These are phyloP conservation scores for Hypoxylon fuscum DNA, from an alignment of 495 filamentous ascomycete genomes.

Conservation along the genomic window DNA sequence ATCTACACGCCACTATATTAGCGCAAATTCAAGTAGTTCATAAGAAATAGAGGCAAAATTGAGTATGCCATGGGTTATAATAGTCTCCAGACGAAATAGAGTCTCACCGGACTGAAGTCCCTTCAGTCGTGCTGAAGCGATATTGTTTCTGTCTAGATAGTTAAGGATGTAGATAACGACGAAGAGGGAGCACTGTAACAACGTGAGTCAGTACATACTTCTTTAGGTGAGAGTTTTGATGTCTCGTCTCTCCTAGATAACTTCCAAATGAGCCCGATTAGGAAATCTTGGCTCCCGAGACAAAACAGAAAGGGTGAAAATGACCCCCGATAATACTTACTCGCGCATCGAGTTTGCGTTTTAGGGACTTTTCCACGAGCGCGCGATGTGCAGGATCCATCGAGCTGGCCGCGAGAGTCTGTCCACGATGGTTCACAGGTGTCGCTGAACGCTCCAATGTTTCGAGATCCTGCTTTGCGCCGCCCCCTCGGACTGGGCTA, in stretches of 20 bases:
- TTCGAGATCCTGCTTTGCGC: slow-evolving; percentile 25
- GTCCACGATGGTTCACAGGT: background rate
- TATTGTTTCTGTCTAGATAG: slow-evolving; percentile 74
- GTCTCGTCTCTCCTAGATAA: too few species aligned
- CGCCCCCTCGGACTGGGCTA: slow-evolving; percentile 1
- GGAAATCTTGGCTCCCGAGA: too few species aligned
- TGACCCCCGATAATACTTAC: too few species aligned
- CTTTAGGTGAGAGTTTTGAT: too few species aligned
- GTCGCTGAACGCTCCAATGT: slow-evolving; percentile 18
- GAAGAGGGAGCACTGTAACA: slow-evolving; percentile 54
- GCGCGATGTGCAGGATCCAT: slow-evolving; percentile 50
- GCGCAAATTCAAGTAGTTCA: background rate
- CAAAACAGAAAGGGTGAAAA: too few species aligned
- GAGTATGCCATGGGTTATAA: too few species aligned
- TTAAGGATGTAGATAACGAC: slow-evolving; percentile 75
- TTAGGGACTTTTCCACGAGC: slow-evolving; percentile 50
- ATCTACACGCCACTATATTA: slow-evolving; percentile 14
- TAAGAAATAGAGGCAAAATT: too few species aligned
- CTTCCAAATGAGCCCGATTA: too few species aligned
- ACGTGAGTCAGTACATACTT: too few species aligned
- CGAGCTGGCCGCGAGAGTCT: slow-evolving; percentile 15
- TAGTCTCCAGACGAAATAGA: background rate
- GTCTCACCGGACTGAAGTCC: slow-evolving; percentile 52
- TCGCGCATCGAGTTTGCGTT: slow-evolving; percentile 54
- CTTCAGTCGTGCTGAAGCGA: slow-evolving; percentile 58